Evolutionary conservation across 31 red algal genomes (phyloP), one percentile per base, ranked within the genome.

Genomic region (Odonthalia washingtoniensis): DNA sequence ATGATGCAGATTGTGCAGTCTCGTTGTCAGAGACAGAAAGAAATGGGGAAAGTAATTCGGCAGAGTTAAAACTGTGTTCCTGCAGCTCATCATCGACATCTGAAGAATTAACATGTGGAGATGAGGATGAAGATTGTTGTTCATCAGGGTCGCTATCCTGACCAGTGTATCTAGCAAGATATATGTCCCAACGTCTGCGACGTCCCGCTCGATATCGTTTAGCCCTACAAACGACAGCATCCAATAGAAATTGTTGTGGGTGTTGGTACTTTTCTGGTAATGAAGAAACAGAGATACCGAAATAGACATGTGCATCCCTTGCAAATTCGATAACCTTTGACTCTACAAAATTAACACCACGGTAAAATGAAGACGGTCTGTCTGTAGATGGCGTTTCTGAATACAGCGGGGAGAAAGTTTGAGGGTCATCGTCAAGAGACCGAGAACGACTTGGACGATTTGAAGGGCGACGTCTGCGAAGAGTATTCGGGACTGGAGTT

Each of bases 91-190:
- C n/a, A n/a, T n/a, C n/a, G n/a, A n/a, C n/a, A n/a, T n/a, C n/a
- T n/a, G n/a, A n/a, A n/a, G n/a, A n/a, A n/a, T n/a, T n/a, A n/a
- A n/a, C n/a, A n/a, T n/a, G n/a, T n/a, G n/a, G n/a, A n/a, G n/a
- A n/a, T 26, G 80, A 60, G 17, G 64, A n/a, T 46, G 40, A 21
- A 38, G 26, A 43, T 18, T 83, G 35, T 31, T 66, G 62, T 21
- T 83, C 64, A 35, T 83, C 80, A 46, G 80, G 60, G 36, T 27
- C 46, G 9, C 49, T 17, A 67, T 83, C 80, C 40, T 43, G 64
- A 26, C 87, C 87, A 43, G 87, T 80, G 40, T 90, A 90, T 3
- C 57, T 53, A 6, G 77, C 87, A 69, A 82, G 87, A 61, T 90
- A 90, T 37, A 90, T 75, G n/a, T 85, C 82, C 26, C 65, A 75